Conservation (phyloP, 2,329 filamentous ascomycete genomes). For the Paecilomyces variotii region DNA sequence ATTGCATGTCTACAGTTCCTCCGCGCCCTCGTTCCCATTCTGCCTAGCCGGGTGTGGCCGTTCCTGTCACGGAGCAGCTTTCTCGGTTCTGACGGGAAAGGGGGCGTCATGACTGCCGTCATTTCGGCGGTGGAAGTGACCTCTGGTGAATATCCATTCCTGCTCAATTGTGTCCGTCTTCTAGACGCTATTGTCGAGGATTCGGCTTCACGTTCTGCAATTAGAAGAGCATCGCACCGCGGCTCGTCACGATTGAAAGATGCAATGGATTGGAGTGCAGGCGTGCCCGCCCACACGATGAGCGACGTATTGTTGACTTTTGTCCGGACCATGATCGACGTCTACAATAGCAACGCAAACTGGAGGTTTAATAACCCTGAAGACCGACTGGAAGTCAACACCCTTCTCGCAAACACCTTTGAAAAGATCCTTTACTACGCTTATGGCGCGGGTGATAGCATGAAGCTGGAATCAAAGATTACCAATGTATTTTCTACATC, state of each 20-base stretch:
- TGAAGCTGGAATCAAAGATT: slow-evolving; percentile 41
- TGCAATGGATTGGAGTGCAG: slow-evolving; percentile 50
- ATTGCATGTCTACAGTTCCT: slow-evolving; percentile 76
- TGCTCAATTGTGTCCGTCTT: slow-evolving; percentile 64
- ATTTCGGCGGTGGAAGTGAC: slow-evolving; percentile 77
- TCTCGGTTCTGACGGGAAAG: slow-evolving; percentile 66
- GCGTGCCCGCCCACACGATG: slow-evolving; percentile 70
- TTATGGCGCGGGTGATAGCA: slow-evolving; percentile 63
- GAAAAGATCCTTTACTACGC: slow-evolving; percentile 63
- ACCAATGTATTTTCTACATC: slow-evolving; percentile 61
- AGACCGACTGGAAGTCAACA: slow-evolving; percentile 62
- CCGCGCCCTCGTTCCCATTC: slow-evolving; percentile 59
- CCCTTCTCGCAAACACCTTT: slow-evolving; percentile 60
- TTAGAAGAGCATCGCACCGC: slow-evolving; percentile 29
- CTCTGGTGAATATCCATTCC: slow-evolving; percentile 66
- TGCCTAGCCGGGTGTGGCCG: slow-evolving; percentile 82
- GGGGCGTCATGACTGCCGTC: slow-evolving; percentile 68
- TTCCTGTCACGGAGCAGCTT: slow-evolving; percentile 75
- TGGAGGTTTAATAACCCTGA: slow-evolving; percentile 71
- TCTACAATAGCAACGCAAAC: slow-evolving; percentile 75
- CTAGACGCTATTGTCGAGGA: slow-evolving; percentile 71
- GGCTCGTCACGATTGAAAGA: slow-evolving; percentile 21
- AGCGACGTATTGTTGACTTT: slow-evolving; percentile 64
- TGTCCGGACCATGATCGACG: slow-evolving; percentile 67
- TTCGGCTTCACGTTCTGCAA: slow-evolving; percentile 51